Evolutionary conservation across 164 flowering plant species (phyloP).

Genomic region (Kalanchoe fedtschenkoi): DNA sequence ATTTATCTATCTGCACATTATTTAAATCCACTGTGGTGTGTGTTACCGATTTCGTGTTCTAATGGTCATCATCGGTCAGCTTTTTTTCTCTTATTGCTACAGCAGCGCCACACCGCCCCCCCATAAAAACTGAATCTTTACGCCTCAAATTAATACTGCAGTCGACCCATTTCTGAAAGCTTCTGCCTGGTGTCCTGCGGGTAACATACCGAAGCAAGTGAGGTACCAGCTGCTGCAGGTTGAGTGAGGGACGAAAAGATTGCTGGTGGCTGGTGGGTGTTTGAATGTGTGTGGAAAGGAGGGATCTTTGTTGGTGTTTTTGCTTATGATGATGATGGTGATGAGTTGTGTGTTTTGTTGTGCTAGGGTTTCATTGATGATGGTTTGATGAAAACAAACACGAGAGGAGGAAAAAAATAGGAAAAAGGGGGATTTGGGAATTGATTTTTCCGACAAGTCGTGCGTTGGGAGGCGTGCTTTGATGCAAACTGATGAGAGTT

Average conservation of each 20-base stretch:
- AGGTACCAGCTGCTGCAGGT: not conserved
- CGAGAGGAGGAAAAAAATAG: not conserved
- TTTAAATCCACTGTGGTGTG: not conserved
- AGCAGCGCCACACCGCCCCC: too few species aligned
- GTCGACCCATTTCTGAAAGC: not conserved
- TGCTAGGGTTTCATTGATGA: conserved; percentile 32
- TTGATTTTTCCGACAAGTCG: conserved; percentile 15
- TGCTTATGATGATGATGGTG: too few species aligned
- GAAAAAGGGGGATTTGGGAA: conserved; percentile 16
- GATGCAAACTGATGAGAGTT: conserved; percentile 26
- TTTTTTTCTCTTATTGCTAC: not conserved
- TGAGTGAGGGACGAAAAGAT: not conserved
- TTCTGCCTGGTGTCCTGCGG: not conserved
- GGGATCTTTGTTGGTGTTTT: not conserved
- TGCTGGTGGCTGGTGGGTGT: not conserved
- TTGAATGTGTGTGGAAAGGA: not conserved
- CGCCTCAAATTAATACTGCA: not conserved
- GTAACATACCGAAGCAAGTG: not conserved
- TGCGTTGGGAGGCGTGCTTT: conserved; percentile 48
- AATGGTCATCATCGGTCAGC: not conserved
- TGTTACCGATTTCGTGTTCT: conserved; percentile 2
- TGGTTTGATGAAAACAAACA: conserved; percentile 30
- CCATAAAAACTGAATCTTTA: not conserved
- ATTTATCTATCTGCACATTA: not conserved
- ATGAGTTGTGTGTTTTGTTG: not conserved